These are phyloP conservation scores for Diaporthe citrichinensis DNA, from an alignment of 2,329 filamentous ascomycete genomes.

Conservation along the genomic window DNA sequence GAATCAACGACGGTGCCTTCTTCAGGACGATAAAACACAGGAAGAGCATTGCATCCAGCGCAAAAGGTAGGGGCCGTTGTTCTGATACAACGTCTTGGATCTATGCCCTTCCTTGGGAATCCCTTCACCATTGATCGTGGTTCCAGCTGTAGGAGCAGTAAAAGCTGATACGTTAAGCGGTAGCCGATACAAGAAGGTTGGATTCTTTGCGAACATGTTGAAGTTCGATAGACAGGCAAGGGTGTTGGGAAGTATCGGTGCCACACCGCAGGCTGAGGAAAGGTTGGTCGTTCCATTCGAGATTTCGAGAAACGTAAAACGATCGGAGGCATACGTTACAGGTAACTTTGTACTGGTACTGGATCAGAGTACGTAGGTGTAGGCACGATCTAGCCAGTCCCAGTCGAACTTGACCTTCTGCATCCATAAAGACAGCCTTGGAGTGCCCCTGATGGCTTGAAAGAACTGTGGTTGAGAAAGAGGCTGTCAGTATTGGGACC, in stretches of 20 bases:
- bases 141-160: neutral
- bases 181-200: neutral
- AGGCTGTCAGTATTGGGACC: neutral
- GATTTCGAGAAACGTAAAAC: too few relatives aligned
- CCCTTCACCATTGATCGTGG: neutral
- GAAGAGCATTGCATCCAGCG: neutral
- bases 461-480: neutral
- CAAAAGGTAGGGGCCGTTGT: too few relatives aligned
- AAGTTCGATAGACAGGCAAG: neutral
- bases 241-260: neutral
- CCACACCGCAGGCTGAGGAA: neutral
- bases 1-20: neutral
- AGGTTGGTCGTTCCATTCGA: neutral
- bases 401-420: neutral
- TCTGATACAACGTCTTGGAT: neutral
- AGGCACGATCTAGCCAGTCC: neutral
- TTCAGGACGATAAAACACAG: neutral
- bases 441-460: neutral
- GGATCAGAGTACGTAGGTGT: neutral
- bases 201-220: neutral
- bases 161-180: neutral
- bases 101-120: neutral
- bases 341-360: too few relatives aligned
- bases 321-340: neutral
- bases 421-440: fast-evolving